These are phyloP conservation scores for Camelina hispida DNA, from an alignment of 345 rosid genomes.

Conservation along the genomic window DNA sequence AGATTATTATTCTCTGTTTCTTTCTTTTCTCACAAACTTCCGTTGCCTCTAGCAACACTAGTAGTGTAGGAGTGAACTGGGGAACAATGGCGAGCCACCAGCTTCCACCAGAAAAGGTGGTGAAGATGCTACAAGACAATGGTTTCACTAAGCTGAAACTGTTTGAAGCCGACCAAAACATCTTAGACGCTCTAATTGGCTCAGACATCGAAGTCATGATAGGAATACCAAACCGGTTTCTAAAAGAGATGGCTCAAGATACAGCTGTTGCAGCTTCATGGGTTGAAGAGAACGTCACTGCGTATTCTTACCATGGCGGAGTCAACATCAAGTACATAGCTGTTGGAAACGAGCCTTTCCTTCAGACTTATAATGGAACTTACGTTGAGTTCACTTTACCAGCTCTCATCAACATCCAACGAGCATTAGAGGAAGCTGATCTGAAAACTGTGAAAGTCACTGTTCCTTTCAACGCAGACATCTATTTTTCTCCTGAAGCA, in stretches of 20 bases:
- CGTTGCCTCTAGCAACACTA: conserved; percentile 23
- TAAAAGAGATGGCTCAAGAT: conserved; percentile 57
- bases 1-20: conserved; percentile 33
- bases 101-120: conserved; percentile 69
- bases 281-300: conserved; percentile 78
- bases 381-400: conserved; percentile 59
- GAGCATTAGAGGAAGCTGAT: conserved; percentile 63
- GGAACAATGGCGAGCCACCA: conserved; percentile 75
- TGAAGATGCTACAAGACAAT: conserved; percentile 63
- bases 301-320: conserved; percentile 54
- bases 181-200: conserved; percentile 61
- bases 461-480: conserved; percentile 78
- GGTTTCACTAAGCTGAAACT: conserved; percentile 71
- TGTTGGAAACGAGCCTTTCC: conserved; percentile 85
- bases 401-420: conserved; percentile 71
- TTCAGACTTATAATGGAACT: conserved; percentile 61
- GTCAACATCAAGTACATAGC: conserved; percentile 84
- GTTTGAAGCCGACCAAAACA: conserved; percentile 74
- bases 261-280: conserved; percentile 61
- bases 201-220: conserved; percentile 81
- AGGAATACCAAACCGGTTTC: conserved; percentile 78
- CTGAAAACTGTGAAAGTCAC: conserved; percentile 61
- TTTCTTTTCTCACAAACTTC: conserved; percentile 40
- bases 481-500: conserved; percentile 58
- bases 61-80: conserved; percentile 71